Conservation (phyloP, 345 rosid species). For the Psidium friedrichsthalianum region DNA sequence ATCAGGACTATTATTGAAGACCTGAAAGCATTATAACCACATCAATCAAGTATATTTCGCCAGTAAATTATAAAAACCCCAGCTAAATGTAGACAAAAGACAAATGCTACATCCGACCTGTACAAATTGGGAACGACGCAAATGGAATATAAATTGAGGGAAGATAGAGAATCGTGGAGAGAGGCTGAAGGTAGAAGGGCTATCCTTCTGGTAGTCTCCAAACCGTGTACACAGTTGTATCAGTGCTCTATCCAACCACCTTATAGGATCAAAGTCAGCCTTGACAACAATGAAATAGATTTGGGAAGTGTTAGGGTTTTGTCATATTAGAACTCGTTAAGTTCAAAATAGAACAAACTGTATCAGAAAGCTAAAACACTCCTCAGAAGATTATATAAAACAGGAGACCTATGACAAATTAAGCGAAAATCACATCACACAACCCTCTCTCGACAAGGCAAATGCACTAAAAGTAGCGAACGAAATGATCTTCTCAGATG, state of each 20-base stretch:
- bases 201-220: conserved; percentile 85
- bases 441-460: neutral
- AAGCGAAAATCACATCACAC: neutral
- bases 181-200: conserved; percentile 70
- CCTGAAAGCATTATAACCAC: conserved; percentile 32
- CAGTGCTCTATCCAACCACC: conserved; percentile 90
- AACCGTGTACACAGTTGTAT: conserved; percentile 70
- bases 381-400: neutral
- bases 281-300: conserved; percentile 18
- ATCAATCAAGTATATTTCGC: neutral
- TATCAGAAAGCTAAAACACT: neutral
- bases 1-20: conserved; percentile 94
- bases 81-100: neutral
- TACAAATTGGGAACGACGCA: conserved; percentile 96
- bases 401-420: neutral
- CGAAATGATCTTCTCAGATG: neutral
- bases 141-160: conserved; percentile 82
- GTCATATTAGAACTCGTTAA: neutral
- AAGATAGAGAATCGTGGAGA: conserved; percentile 73
- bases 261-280: conserved; percentile 85
- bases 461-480: neutral
- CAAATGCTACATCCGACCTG: conserved; percentile 37
- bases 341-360: neutral
- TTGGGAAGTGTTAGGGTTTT: conserved; percentile 1
- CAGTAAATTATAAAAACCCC: neutral